phyloP scores from a whole-genome alignment of 2,329 filamentous ascomycete genomes.

The Escovopsis weberi region DNA sequence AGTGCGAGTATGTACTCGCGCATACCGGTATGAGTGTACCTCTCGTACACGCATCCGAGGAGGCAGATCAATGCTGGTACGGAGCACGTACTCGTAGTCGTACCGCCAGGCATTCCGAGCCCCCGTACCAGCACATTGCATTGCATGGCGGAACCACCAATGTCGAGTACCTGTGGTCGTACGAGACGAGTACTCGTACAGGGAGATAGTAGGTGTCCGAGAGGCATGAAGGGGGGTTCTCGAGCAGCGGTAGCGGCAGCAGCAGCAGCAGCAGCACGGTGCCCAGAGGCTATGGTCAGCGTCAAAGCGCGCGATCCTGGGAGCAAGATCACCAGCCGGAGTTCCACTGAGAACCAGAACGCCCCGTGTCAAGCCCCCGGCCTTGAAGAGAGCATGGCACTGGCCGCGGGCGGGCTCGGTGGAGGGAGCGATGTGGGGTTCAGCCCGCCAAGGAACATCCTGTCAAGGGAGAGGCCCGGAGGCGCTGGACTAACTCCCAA shows the following conservation, averaged over 20 bases:
- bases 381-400: not conserved
- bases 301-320: constrained; percentile 1
- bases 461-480: constrained; percentile 1
- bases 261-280: not conserved
- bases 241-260: not conserved
- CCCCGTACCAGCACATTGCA: constrained; percentile 4
- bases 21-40: too few species aligned
- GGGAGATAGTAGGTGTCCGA: too few species aligned
- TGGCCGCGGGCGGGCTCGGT: too few species aligned
- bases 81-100: too few species aligned
- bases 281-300: not conserved
- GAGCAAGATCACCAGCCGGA: constrained; percentile 3
- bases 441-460: constrained; percentile 2
- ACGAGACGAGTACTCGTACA: too few species aligned
- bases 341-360: constrained; percentile 4
- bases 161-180: too few species aligned
- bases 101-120: not conserved
- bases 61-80: not conserved
- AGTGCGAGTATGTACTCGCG: too few species aligned
- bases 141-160: constrained; percentile 1
- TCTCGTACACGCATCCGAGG: too few species aligned
- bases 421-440: not conserved
- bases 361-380: not conserved
- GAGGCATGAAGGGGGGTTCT: too few species aligned
- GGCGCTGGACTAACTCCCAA: not conserved